Conservation (phyloP, 495 filamentous ascomycete species). For the Penicillium crystallinum region DNA sequence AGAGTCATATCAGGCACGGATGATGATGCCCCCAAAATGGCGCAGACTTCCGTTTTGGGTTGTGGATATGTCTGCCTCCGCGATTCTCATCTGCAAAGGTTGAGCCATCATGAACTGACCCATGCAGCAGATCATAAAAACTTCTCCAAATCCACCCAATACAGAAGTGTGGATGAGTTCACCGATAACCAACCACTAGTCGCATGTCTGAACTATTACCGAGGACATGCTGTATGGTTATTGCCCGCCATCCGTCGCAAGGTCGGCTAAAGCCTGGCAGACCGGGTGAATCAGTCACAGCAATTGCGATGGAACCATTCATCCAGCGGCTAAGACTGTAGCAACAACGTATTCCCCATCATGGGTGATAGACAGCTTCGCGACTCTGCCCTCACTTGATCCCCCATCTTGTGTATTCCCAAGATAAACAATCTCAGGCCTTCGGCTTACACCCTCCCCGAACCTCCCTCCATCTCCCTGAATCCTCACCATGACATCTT, state of each 20-base stretch:
- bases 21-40: background rate
- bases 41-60: background rate
- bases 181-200: background rate
- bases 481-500: conserved; percentile 35
- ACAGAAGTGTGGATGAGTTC: too few relatives aligned
- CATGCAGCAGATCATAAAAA: too few relatives aligned
- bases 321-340: conserved; percentile 42
- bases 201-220: background rate
- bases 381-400: conserved; percentile 24
- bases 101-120: background rate
- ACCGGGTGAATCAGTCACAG: background rate
- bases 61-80: background rate
- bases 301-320: conserved; percentile 9
- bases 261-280: background rate
- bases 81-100: background rate
- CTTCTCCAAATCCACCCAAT: background rate
- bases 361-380: conserved; percentile 51
- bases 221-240: background rate
- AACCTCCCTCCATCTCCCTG: conserved; percentile 15
- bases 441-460: conserved; percentile 18
- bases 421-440: conserved; percentile 40
- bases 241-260: background rate
- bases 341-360: conserved; percentile 57
- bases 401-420: conserved; percentile 11
- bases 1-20: background rate